Evolutionary conservation across 2,329 filamentous ascomycete species (phyloP).

Genomic region (Alternaria incomplexa): DNA sequence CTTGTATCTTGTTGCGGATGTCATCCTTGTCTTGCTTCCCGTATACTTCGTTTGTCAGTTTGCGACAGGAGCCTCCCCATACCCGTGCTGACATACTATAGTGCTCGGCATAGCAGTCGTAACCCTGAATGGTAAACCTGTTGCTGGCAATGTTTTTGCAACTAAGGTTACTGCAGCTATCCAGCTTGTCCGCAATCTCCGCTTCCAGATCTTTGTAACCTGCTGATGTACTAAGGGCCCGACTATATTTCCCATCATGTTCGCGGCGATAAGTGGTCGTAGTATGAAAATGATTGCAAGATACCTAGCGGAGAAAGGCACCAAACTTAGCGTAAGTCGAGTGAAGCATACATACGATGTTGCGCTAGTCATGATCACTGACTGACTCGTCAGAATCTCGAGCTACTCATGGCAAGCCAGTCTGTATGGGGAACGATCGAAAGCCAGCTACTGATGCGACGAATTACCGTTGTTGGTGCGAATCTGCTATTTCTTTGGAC

Average conservation of each 20-base stretch:
- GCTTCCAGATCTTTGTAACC: no score
- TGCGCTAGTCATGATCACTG: background rate
- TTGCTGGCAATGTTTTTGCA: no score
- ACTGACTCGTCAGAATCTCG: constrained; percentile 32
- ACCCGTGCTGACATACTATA: no score
- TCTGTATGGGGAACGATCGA: constrained; percentile 48
- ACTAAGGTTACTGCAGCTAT: no score
- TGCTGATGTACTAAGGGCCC: constrained; percentile 29
- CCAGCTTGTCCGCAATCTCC: no score
- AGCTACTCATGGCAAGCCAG: constrained; percentile 46
- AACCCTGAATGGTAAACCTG: no score
- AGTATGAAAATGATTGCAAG: constrained; percentile 47
- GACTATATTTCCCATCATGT: constrained; percentile 46
- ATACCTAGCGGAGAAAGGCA: constrained; percentile 41
- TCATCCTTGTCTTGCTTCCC: no score
- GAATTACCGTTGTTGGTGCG: constrained; percentile 38
- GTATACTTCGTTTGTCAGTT: no score
- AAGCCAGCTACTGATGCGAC: constrained; percentile 40
- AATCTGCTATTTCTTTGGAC: constrained; percentile 45
- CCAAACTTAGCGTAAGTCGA: constrained; percentile 34
- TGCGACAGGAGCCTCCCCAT: no score
- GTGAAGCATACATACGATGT: no score
- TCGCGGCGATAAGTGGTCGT: constrained; percentile 43
- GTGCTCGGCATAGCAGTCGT: no score
- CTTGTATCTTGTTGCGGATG: no score